Evolutionary conservation across 306 rosid species (phyloP), one percentile per base, ranked within the genome.

Genomic region (Quercus mongolica): DNA sequence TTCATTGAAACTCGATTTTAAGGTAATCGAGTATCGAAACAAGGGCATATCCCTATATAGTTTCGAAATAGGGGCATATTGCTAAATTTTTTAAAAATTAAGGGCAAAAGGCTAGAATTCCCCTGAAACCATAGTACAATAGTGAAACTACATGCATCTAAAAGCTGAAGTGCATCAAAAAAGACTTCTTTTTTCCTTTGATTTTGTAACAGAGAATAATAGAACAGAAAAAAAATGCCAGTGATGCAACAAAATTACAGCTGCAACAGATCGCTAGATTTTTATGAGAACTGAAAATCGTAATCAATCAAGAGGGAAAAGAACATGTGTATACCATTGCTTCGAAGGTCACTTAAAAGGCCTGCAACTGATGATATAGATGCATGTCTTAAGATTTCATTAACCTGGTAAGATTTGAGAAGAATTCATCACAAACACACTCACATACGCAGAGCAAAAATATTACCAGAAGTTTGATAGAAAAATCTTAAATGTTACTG

Each of bases 311-410:
- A 70, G 59, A 76, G 41, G 64, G 67, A 56, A 61, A 21, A 58
- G 76, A 70, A 80, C 71, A 13, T 55, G 71, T 13, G 67, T 59
- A 79, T 88, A 92, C 97, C 97, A 70, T 87, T 89, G 85, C 95
- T 85, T 19, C 99, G 97, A 78, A 92, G 88, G 81, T 87, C 86
- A 84, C 92, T 90, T 62, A 94, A 41, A 78, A 94, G 91, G 73
- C 95, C 78, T 28, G 97, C 84, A 64, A 89, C 92, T 65, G 92
- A 89, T 76, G 92, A 86, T 75, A 86, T n/a, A 46, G 95, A 84
- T 67, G 94, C 75, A 81, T 87, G 91, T 81, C 99, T 90, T 81
- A 89, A 77, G 85, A 92, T 84, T 77, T 92, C 94, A 69, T 87
- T 88, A 65, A 92, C 83, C 99, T 91, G 89, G 74, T 70, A 79